phyloP scores from a whole-genome alignment of 768 basidiomycete species.

The Serendipita indica region DNA sequence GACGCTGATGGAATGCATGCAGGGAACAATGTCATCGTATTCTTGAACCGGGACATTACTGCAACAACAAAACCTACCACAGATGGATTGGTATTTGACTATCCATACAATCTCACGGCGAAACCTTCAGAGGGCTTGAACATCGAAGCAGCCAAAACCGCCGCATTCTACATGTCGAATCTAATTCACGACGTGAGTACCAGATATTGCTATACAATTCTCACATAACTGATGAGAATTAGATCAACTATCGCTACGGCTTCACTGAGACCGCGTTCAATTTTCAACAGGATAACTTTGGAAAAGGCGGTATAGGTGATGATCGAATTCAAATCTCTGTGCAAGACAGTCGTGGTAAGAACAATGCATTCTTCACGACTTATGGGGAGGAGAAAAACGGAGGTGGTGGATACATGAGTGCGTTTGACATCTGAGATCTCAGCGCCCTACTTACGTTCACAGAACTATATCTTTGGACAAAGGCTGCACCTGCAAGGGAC shows the following conservation, averaged over 20 bases:
- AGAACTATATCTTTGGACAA: constrained; percentile 23
- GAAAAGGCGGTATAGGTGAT: constrained; percentile 23
- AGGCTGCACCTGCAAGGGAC: constrained; percentile 25
- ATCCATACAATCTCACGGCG: constrained; percentile 19
- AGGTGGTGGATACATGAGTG: constrained; percentile 14
- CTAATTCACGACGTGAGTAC: constrained; percentile 8
- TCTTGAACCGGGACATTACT: constrained; percentile 12
- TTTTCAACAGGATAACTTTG: constrained; percentile 28
- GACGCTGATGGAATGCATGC: not conserved
- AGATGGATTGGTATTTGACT: not conserved
- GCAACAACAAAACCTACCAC: not conserved
- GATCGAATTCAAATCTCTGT: constrained; percentile 26
- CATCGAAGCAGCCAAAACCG: not conserved
- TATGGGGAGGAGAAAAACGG: constrained; percentile 21
- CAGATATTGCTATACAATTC: constrained; percentile 31
- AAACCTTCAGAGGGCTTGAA: constrained; percentile 22
- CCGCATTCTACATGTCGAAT: constrained; percentile 10
- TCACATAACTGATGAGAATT: constrained; percentile 39
- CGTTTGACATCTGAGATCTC: too few relatives aligned
- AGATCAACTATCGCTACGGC: constrained; percentile 12
- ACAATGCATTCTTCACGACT: constrained; percentile 20
- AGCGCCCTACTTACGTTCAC: too few relatives aligned
- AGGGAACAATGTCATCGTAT: constrained; percentile 26
- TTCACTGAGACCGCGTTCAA: constrained; percentile 17
- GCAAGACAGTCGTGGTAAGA: constrained; percentile 19